These are phyloP conservation scores for Telfairia occidentalis DNA, from an alignment of 331 rosid species.

Conservation along the genomic window DNA sequence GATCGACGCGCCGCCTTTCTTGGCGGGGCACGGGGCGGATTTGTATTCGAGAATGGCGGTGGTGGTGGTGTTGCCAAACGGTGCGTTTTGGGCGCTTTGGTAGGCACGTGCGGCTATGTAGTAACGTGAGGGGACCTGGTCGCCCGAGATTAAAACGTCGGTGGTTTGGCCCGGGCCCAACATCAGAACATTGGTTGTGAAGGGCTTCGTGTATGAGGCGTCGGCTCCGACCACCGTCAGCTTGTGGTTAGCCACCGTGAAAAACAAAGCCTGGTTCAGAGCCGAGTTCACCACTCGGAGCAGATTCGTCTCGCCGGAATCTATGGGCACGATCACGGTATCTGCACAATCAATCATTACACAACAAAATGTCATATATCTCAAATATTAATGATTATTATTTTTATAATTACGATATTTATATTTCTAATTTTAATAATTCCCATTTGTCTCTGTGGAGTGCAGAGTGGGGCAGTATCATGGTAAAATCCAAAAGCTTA, in stretches of 20 bases:
- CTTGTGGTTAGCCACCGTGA: slow-evolving; percentile 66
- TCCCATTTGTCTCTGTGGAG: background rate
- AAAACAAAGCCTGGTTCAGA: slow-evolving; percentile 62
- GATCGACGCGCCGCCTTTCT: slow-evolving; percentile 21
- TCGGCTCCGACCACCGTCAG: slow-evolving; percentile 76
- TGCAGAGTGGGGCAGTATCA: too few relatives aligned
- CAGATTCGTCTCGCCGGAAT: slow-evolving; percentile 60
- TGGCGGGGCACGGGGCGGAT: slow-evolving; percentile 41
- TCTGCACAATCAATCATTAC: slow-evolving; percentile 28
- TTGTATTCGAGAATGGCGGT: slow-evolving; percentile 73
- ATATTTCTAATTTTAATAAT: background rate
- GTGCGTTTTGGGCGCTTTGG: slow-evolving; percentile 55
- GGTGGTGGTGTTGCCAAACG: slow-evolving; percentile 78
- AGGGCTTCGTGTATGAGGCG: slow-evolving; percentile 72
- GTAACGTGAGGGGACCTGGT: slow-evolving; percentile 54
- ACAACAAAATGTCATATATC: background rate
- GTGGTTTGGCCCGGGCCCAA: slow-evolving; percentile 95
- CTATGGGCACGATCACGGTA: slow-evolving; percentile 40
- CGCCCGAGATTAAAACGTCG: slow-evolving; percentile 61
- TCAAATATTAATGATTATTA: background rate
- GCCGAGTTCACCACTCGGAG: slow-evolving; percentile 62
- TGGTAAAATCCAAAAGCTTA: too few relatives aligned
- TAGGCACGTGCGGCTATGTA: slow-evolving; percentile 78
- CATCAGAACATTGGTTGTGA: slow-evolving; percentile 68
- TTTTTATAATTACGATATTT: background rate